Base-by-base conservation (phyloP, 495 filamentous ascomycete genomes). In the Penicillium atrosanguineum region DNA sequence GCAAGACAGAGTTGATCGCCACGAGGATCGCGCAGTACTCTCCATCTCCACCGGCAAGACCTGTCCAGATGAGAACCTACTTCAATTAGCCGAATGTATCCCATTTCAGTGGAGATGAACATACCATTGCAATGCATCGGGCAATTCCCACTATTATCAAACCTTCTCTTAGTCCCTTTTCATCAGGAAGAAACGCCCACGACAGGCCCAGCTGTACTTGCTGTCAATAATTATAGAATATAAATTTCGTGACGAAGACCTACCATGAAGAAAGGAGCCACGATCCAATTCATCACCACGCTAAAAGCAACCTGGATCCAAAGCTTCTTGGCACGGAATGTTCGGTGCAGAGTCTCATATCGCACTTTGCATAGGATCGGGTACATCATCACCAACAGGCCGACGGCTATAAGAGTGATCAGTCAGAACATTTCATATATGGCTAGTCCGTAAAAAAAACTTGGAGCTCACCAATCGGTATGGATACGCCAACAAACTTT, bases 21-120 rank as follows among this genome's bases (percentile, higher is more conserved):
- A 95, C 90, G 4, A 95, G 83, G 57, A 95, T 89, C 37, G 91
- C 90, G 68, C 91, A 95, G 70, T 94, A 94, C 52, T 93, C 87
- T 18, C 57, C 69, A 59, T 94, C 85, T 14, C 90, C 90, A 6
- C 84, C 85, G 6, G 90, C 90, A 1, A 91, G 73, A 0, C 80
- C 82, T 0, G 82, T 91, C 88, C 89, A 91, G 48, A 91, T 83
- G 3, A 92, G 70, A 0, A 89, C 85, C 85, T 84, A 20, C 0
- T 36, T 15, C 7, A 18, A 37, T 56, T 20, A 51, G 50, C n/a
- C 23, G 41, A 21, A 15, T 3, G 41, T 21, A 21, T 19, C 7
- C 21, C 12, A 26, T 18, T 69, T 34, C 44, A 2, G 34, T 39
- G 9, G 16, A 18, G 26, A 21, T 64, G 11, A 44, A 46, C 70